A percentile compares a stretch with the other conserved stretches of the same genome.
Conservation (phyloP, 2,329 filamentous ascomycete genomes). For the Dryadomyces sulphureus region DNA sequence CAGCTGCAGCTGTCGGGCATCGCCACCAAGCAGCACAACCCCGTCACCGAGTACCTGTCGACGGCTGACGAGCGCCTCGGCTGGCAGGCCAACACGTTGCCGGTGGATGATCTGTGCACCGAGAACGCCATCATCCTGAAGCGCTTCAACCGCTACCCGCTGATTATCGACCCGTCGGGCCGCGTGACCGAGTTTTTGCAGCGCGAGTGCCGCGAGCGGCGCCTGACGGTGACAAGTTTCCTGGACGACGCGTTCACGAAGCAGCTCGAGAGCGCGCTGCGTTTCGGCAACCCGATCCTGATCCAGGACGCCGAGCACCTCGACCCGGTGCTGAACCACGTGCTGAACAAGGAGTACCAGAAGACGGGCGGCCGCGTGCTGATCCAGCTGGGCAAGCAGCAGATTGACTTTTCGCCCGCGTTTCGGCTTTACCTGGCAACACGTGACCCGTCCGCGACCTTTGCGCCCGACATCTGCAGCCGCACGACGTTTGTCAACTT, state of each 20-base stretch:
- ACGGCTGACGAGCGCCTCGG: constrained; percentile 87
- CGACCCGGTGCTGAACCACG: constrained; percentile 93
- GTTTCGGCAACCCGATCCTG: constrained; percentile 95
- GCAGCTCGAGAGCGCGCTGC: constrained; percentile 88
- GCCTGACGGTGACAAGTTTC: constrained; percentile 94
- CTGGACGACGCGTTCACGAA: constrained; percentile 96
- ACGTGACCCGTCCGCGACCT: constrained; percentile 83
- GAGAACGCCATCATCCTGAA: constrained; percentile 97
- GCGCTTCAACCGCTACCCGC: constrained; percentile 93
- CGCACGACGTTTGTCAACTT: constrained; percentile 99
- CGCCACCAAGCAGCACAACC: constrained; percentile 83
- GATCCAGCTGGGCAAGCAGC: constrained; percentile 95
- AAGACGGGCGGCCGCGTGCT: constrained; percentile 95
- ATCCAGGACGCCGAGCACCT: constrained; percentile 97
- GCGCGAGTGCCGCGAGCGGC: constrained; percentile 84
- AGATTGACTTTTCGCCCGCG: constrained; percentile 95
- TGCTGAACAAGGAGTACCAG: constrained; percentile 98
- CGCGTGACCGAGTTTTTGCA: constrained; percentile 89
- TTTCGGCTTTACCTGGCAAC: constrained; percentile 95
- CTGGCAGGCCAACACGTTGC: constrained; percentile 89
- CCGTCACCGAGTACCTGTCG: constrained; percentile 90
- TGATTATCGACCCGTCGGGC: constrained; percentile 96
- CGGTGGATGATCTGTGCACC: constrained; percentile 93
- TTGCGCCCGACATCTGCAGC: constrained; percentile 94
- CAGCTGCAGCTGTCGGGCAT: constrained; percentile 90